Evolutionary conservation across 2,329 filamentous ascomycete genomes (phyloP), one percentile per base, ranked within the genome.

Genomic region (Thelonectria rubi): DNA sequence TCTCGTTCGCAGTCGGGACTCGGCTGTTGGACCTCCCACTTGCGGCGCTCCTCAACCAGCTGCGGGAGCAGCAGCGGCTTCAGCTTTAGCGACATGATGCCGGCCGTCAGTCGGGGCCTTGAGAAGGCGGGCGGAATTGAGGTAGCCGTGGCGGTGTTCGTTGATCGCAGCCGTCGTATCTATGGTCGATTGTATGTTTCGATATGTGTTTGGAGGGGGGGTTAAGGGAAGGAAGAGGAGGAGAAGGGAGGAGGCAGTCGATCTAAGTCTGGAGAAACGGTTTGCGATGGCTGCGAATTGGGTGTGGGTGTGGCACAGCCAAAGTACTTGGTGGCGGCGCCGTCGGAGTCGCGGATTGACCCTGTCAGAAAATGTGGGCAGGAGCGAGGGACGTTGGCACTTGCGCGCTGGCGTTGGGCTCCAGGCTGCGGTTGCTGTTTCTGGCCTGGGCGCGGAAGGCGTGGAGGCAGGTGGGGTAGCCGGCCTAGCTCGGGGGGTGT

Each of bases 1-100:
- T 81, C 79, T 62, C 69, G 66, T 50, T 81, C 79, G 62, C 68
- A 68, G 21, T 75, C 74, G 63, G 71, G 69, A 55, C 63, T 72
- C 9, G 72, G 74, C 67, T 73, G 75, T 68, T 76, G 76, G 73
- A 71, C 67, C 43, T 75, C 73, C 63, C 65, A 64, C 67, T 78
- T 81, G 68, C 77, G 78, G 65, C 81, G 79, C 67, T 83, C 79
- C 70, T 85, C 79, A 32, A 86, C 82, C 67, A 85, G 75, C 76
- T 82, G 80, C 46, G 84, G 84, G 58, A 86, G 77, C 65, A 84
- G 73, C 65, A 86, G 76, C 53, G 84, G 82, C 74, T 82, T 85
- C 56, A 87, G 77, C 70, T 78, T 79, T 65, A 79, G 76, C 67
- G 81, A 79, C 82, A 83, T 84, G 72, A 52, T 69, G 69, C 60